A percentile compares a stretch with the other conserved stretches of the same genome.
These are phyloP conservation scores for Trebouxiophyceae sp. DNA, from an alignment of 163 green algal species.

Conservation along the genomic window DNA sequence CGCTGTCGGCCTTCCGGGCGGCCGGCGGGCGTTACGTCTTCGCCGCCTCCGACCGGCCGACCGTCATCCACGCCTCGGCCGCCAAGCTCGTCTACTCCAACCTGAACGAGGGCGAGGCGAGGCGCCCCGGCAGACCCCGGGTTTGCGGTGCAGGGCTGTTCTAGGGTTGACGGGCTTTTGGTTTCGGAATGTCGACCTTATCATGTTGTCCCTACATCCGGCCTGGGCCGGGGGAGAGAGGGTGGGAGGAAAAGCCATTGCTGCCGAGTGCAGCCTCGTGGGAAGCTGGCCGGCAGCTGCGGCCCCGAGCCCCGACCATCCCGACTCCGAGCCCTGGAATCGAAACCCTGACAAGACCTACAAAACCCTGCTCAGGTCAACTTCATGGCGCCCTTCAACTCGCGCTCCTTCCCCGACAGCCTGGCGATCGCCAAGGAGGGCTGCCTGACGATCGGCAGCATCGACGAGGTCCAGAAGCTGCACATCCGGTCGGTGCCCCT, in stretches of 20 bases:
- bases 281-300: no score
- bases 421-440: slow-evolving; percentile 76
- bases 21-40: slow-evolving; percentile 70
- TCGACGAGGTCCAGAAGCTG: slow-evolving; percentile 96
- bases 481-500: slow-evolving; percentile 88
- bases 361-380: no score
- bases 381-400: slow-evolving; percentile 73
- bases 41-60: slow-evolving; percentile 86
- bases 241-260: background rate
- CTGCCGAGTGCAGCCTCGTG: no score
- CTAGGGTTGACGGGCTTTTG: no score
- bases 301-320: no score
- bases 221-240: no score
- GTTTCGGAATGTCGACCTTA: no score
- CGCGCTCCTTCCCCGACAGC: slow-evolving; percentile 60
- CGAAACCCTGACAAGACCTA: no score
- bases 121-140: no score
- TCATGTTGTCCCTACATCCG: no score
- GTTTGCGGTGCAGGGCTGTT: no score
- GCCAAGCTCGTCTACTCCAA: slow-evolving; percentile 94
- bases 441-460: slow-evolving; percentile 68
- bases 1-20: slow-evolving; percentile 56
- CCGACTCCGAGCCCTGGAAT: no score
- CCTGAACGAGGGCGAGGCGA: slow-evolving; percentile 89
- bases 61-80: slow-evolving; percentile 85